Evolutionary conservation across 345 rosid species (phyloP).

Genomic region (Ceriops decandra): DNA sequence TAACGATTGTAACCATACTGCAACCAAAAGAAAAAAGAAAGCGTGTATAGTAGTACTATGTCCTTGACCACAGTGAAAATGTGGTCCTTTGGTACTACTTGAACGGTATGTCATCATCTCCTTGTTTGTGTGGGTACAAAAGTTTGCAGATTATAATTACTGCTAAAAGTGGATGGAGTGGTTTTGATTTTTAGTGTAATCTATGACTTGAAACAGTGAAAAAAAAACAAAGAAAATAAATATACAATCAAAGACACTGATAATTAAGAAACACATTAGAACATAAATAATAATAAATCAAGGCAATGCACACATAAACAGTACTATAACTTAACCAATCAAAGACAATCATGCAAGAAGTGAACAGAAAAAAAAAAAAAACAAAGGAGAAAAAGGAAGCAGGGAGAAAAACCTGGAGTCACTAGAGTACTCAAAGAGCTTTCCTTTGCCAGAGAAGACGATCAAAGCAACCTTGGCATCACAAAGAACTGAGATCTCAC

Average conservation of each 20-base stretch:
- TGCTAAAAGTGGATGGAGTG: too few species aligned
- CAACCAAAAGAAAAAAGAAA: too few species aligned
- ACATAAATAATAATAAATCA: too few species aligned
- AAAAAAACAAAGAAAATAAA: background rate
- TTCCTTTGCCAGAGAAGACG: constrained; percentile 80
- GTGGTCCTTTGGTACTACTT: too few species aligned
- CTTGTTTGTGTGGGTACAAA: too few species aligned
- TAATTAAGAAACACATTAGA: background rate
- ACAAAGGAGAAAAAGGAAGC: background rate
- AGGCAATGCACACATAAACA: too few species aligned
- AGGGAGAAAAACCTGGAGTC: constrained; percentile 49
- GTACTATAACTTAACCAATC: too few species aligned
- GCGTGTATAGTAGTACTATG: too few species aligned
- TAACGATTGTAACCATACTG: too few species aligned
- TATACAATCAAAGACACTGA: background rate
- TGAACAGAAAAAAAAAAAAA: background rate
- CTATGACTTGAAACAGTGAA: constrained; percentile 10
- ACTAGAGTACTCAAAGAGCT: constrained; percentile 72
- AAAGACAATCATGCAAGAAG: constrained; percentile 6
- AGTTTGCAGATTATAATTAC: too few species aligned
- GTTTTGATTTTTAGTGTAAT: constrained; percentile 13
- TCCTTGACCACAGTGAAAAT: too few species aligned
- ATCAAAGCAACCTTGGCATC: constrained; percentile 79
- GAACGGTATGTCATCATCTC: too few species aligned
- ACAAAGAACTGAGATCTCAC: constrained; percentile 83